A percentile compares a stretch with the other conserved stretches of the same genome.
These are phyloP conservation scores for Fonsecaea pedrosoi DNA, from an alignment of 2,329 filamentous ascomycete species.

Conservation along the genomic window DNA sequence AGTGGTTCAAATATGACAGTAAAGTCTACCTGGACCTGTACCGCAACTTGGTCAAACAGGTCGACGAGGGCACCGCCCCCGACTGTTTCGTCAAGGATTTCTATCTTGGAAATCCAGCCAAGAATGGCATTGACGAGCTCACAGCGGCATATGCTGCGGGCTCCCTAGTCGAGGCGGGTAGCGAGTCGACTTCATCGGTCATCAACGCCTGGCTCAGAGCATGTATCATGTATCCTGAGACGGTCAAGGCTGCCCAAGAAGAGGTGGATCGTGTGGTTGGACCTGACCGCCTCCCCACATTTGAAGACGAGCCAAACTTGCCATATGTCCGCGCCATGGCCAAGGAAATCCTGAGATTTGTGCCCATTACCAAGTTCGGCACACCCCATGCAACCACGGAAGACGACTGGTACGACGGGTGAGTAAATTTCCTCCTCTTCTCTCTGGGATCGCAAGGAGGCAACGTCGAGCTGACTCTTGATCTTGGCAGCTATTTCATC, in stretches of 20 bases:
- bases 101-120: slow-evolving; percentile 12
- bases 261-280: slow-evolving; percentile 59
- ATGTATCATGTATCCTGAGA: slow-evolving; percentile 49
- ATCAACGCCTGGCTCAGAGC: slow-evolving; percentile 52
- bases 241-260: slow-evolving; percentile 8
- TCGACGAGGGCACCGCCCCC: slow-evolving; percentile 42
- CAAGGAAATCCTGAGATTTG: slow-evolving; percentile 64
- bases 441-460: not conserved
- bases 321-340: slow-evolving; percentile 62
- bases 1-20: slow-evolving; percentile 54
- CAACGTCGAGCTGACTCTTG: slow-evolving; percentile 6
- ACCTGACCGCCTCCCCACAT: slow-evolving; percentile 53
- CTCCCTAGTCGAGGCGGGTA: slow-evolving; percentile 36
- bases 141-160: slow-evolving; percentile 45
- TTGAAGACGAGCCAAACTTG: slow-evolving; percentile 56
- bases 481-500: slow-evolving; percentile 28
- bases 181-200: slow-evolving; percentile 26
- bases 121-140: slow-evolving; percentile 43
- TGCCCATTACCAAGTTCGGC: slow-evolving; percentile 46
- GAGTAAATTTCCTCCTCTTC: not conserved
- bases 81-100: slow-evolving; percentile 42
- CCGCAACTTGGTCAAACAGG: slow-evolving; percentile 47
- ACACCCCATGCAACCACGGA: slow-evolving; percentile 35
- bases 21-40: slow-evolving; percentile 52
- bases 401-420: slow-evolving; percentile 35